These are phyloP conservation scores for Plasmodium inui DNA, from an alignment of 169 alveolate genomes.

Conservation along the genomic window DNA sequence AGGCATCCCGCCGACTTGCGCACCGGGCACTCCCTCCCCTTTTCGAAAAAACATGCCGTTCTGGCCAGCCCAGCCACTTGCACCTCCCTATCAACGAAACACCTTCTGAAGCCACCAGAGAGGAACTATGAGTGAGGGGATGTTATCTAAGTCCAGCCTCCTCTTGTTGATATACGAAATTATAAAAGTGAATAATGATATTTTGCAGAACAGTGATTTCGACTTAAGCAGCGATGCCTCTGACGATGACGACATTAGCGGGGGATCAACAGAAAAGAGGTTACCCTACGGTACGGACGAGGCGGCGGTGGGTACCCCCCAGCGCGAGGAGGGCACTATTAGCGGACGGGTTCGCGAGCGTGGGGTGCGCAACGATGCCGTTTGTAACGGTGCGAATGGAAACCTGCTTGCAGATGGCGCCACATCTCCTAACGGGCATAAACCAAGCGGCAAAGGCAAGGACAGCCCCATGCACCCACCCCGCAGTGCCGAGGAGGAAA, in stretches of 20 bases:
- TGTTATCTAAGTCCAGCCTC: slow-evolving; percentile 39
- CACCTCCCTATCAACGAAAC: not conserved
- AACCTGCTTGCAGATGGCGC: not conserved
- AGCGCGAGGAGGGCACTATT: not conserved
- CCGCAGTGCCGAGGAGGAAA: not conserved
- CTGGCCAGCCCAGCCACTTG: not conserved
- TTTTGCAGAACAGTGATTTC: slow-evolving; percentile 4
- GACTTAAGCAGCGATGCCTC: slow-evolving; percentile 13
- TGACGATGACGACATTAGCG: not conserved
- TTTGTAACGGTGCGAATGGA: not conserved
- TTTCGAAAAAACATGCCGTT: not conserved
- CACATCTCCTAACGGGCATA: not conserved
- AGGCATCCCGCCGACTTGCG: too few species aligned
- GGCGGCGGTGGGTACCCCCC: not conserved
- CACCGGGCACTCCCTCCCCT: not conserved
- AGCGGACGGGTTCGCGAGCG: not conserved
- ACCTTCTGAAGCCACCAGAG: not conserved
- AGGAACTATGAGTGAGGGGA: slow-evolving; percentile 29
- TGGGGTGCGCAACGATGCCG: not conserved
- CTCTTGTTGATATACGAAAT: slow-evolving; percentile 57
- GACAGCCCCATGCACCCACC: not conserved
- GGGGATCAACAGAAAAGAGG: slow-evolving; percentile 4
- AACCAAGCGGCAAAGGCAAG: not conserved
- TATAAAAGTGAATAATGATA: slow-evolving; percentile 25
- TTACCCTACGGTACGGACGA: slow-evolving; percentile 4